Conservation (phyloP, 2,329 filamentous ascomycete genomes). For the Stachybotrys chlorohalonatus region DNA sequence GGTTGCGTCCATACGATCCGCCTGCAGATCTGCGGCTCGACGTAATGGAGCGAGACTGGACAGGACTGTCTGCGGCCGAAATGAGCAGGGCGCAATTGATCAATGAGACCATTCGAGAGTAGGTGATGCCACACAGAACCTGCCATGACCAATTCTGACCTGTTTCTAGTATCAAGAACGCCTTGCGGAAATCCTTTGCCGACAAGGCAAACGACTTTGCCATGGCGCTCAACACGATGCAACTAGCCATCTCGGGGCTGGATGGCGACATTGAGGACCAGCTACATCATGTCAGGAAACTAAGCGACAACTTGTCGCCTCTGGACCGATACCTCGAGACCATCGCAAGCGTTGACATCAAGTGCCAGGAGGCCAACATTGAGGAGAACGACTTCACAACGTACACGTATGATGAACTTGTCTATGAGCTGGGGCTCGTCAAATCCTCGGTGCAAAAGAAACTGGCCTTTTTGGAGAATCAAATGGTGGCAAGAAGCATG, state of each 20-base stretch:
- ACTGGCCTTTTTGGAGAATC: conserved; percentile 91
- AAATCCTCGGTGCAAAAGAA: conserved; percentile 93
- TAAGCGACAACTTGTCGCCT: conserved; percentile 78
- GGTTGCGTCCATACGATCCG: conserved; percentile 82
- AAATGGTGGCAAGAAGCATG: conserved; percentile 97
- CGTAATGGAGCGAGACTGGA: conserved; percentile 76
- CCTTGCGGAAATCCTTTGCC: conserved; percentile 82
- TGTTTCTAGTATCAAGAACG: conserved; percentile 73
- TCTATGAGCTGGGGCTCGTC: conserved; percentile 86
- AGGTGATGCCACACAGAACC: conserved; percentile 20
- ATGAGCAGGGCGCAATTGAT: conserved; percentile 86
- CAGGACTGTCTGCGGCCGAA: conserved; percentile 69
- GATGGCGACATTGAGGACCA: conserved; percentile 97
- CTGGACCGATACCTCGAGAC: conserved; percentile 86
- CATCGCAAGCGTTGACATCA: conserved; percentile 75
- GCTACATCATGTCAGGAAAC: conserved; percentile 72
- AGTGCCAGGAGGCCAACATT: conserved; percentile 94
- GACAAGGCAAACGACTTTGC: conserved; percentile 99
- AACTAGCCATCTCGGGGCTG: conserved; percentile 88
- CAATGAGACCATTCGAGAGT: conserved; percentile 96
- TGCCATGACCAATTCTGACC: neutral
- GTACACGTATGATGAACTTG: conserved; percentile 93
- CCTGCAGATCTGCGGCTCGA: conserved; percentile 76
- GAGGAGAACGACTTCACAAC: conserved; percentile 99
- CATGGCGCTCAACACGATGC: conserved; percentile 86